phyloP scores from a whole-genome alignment of 495 filamentous ascomycete genomes.

The Neurospora africana region DNA sequence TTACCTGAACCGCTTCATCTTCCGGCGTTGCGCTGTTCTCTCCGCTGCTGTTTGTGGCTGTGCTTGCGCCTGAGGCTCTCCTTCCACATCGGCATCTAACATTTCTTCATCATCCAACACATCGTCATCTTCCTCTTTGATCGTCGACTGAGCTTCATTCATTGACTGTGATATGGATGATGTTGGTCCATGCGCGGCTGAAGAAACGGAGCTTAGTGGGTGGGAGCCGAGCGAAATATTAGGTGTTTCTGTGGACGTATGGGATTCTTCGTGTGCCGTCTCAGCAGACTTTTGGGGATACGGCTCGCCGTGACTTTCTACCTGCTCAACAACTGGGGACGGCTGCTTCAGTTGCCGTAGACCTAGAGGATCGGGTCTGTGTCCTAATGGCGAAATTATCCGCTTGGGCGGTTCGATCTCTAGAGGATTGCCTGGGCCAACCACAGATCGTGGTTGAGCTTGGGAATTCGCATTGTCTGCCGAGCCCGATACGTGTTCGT shows the following conservation, averaged over 20 bases:
- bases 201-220: slow-evolving; percentile 29
- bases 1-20: slow-evolving; percentile 93
- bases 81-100: slow-evolving; percentile 34
- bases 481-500: slow-evolving; percentile 35
- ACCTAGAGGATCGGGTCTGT: slow-evolving; percentile 36
- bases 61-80: slow-evolving; percentile 30
- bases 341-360: slow-evolving; percentile 33
- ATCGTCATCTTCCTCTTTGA: slow-evolving; percentile 47
- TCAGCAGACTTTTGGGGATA: slow-evolving; percentile 32
- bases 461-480: slow-evolving; percentile 31
- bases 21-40: slow-evolving; percentile 69
- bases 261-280: slow-evolving; percentile 32
- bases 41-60: slow-evolving; percentile 56
- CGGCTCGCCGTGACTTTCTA: slow-evolving; percentile 24
- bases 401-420: slow-evolving; percentile 24
- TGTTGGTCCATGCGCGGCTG: neutral
- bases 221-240: slow-evolving; percentile 31
- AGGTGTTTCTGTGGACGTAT: slow-evolving; percentile 31
- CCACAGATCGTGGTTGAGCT: slow-evolving; percentile 31
- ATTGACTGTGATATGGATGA: slow-evolving; percentile 20
- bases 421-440: slow-evolving; percentile 24
- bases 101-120: slow-evolving; percentile 41
- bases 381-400: slow-evolving; percentile 26
- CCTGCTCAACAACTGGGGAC: slow-evolving; percentile 30
- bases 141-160: slow-evolving; percentile 33